Evolutionary conservation across 768 basidiomycete species (phyloP).

Genomic region (Punctularia strigosozonata): DNA sequence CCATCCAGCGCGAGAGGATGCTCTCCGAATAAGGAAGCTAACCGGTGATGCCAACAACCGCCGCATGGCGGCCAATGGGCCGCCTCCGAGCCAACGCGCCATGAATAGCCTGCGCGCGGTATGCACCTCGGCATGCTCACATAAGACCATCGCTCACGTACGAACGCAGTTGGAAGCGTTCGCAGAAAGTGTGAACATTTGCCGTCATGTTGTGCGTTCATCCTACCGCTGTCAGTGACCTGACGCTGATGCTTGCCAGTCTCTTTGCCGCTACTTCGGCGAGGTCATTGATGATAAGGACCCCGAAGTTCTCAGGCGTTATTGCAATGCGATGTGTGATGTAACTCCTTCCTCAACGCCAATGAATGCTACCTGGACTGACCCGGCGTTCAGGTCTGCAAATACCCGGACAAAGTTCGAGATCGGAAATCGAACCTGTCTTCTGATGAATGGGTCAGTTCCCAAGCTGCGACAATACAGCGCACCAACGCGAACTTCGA

Average conservation of each 20-base stretch:
- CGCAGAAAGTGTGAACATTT: constrained; percentile 46
- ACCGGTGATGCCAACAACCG: constrained; percentile 34
- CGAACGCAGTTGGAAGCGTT: constrained; percentile 31
- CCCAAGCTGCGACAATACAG: constrained; percentile 9
- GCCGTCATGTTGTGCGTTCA: constrained; percentile 58
- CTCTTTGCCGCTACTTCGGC: constrained; percentile 74
- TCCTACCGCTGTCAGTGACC: background rate
- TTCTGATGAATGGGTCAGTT: constrained; percentile 20
- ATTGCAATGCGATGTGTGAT: constrained; percentile 76
- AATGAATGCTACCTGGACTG: background rate
- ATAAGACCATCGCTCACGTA: constrained; percentile 16
- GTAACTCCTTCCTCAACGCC: constrained; percentile 25
- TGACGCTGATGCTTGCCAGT: constrained; percentile 22
- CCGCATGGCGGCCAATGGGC: constrained; percentile 35
- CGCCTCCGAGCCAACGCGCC: constrained; percentile 55
- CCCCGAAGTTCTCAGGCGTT: constrained; percentile 27
- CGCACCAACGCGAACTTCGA: constrained; percentile 8
- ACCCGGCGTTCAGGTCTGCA: constrained; percentile 47
- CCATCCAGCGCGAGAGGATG: constrained; percentile 63
- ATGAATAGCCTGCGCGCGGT: constrained; percentile 54
- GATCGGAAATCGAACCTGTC: constrained; percentile 39
- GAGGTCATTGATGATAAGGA: constrained; percentile 47
- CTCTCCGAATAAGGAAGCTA: constrained; percentile 38
- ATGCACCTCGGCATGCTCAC: constrained; percentile 2
- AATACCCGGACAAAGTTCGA: constrained; percentile 57